Conservation (phyloP, 176 grass and related monocot species). For the Carex myosuroides region DNA sequence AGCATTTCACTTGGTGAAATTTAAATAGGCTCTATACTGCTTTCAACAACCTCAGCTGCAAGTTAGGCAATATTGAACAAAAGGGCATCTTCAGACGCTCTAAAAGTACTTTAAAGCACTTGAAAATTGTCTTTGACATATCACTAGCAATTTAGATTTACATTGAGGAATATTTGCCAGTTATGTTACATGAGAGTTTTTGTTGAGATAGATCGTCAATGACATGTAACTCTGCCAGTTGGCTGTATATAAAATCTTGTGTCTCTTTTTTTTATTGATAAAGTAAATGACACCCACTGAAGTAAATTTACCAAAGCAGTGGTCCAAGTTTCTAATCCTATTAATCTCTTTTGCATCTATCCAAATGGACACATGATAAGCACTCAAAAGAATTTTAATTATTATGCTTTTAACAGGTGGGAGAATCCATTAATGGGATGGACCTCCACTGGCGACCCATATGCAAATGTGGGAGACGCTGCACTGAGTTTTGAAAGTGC, state of each 20-base stretch:
- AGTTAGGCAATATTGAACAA: background rate
- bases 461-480: slow-evolving; percentile 94
- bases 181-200: slow-evolving; percentile 4
- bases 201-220: background rate
- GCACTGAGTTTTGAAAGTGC: slow-evolving; percentile 64
- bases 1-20: background rate
- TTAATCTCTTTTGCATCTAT: background rate
- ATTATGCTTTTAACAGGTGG: slow-evolving; percentile 57
- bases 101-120: background rate
- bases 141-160: background rate
- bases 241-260: background rate
- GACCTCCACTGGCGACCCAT: slow-evolving; percentile 97
- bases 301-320: background rate
- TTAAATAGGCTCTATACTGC: background rate
- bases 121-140: background rate
- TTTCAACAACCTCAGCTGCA: background rate
- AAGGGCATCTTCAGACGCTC: background rate
- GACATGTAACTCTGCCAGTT: background rate
- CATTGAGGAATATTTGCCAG: background rate
- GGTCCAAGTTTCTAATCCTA: background rate
- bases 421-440: slow-evolving; percentile 99
- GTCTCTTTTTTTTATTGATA: background rate
- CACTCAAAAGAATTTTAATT: background rate
- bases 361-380: background rate
- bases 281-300: background rate